A percentile compares a stretch with the other conserved stretches of the same genome.
These are phyloP conservation scores for Diutina rugosa DNA, from an alignment of 1,139 yeast species.

Conservation along the genomic window DNA sequence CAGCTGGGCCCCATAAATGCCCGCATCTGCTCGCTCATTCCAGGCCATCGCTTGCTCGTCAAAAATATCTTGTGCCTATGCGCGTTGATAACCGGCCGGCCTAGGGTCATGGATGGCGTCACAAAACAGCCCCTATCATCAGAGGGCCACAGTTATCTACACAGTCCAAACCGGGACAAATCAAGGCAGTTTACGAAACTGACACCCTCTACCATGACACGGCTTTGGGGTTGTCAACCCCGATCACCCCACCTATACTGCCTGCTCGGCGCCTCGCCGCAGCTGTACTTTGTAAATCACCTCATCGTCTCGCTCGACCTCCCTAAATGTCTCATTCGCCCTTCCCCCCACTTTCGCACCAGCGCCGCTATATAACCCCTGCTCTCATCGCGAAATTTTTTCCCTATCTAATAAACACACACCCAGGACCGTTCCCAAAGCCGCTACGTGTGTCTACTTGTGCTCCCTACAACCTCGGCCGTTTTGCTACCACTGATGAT, in stretches of 20 bases:
- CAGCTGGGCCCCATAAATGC: too few relatives aligned
- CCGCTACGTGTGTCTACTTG: background rate
- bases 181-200: too few relatives aligned
- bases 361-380: background rate
- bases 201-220: too few relatives aligned
- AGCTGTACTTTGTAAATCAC: too few relatives aligned
- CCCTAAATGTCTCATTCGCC: background rate
- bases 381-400: constrained; percentile 1
- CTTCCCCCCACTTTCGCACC: background rate
- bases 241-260: too few relatives aligned
- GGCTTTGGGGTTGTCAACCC: too few relatives aligned
- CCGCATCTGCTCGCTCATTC: too few relatives aligned
- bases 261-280: too few relatives aligned
- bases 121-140: background rate
- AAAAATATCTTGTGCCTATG: background rate
- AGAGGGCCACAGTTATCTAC: background rate
- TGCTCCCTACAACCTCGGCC: background rate
- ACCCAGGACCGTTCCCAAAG: background rate
- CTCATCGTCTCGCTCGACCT: too few relatives aligned
- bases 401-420: background rate
- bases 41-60: background rate
- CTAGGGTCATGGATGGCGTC: background rate
- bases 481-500: background rate
- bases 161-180: background rate
- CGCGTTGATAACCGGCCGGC: background rate